These are phyloP conservation scores for Plasmodium gaboni DNA, from an alignment of 169 alveolate species.

Conservation along the genomic window DNA sequence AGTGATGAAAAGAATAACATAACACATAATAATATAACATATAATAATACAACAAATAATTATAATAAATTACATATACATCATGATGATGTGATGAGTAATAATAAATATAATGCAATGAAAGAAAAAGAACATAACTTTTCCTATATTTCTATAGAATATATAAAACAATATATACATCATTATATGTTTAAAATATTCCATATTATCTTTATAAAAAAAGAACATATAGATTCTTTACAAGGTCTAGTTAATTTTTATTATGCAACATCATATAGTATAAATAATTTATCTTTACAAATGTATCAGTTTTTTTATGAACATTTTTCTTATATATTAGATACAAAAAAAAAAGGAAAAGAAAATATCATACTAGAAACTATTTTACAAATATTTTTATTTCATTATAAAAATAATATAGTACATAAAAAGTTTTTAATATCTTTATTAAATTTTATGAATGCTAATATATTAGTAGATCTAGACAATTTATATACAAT, in stretches of 20 bases:
- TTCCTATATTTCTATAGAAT: not conserved
- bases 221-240: conserved; percentile 52
- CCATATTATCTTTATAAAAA: conserved; percentile 22
- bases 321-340: conserved; percentile 33
- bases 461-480: conserved; percentile 7
- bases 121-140: not conserved
- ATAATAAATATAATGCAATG: not conserved
- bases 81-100: not conserved
- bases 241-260: conserved; percentile 58
- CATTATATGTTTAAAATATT: conserved; percentile 5
- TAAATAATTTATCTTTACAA: conserved; percentile 27
- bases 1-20: not conserved
- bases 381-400: conserved; percentile 39
- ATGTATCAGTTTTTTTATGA: conserved; percentile 28
- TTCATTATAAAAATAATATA: conserved; percentile 50
- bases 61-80: not conserved
- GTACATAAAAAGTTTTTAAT: conserved; percentile 18
- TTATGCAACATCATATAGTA: conserved; percentile 22
- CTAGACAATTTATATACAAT: conserved; percentile 9
- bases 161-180: not conserved
- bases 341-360: not conserved
- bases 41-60: not conserved
- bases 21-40: not conserved
- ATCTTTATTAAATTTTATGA: conserved; percentile 5
- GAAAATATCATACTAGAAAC: conserved; percentile 23